Percentiles rank a stretch among this genome's conserved stretches.
phyloP scores from a whole-genome alignment of 345 rosid genomes.

The Mallotus nudiflorus region DNA sequence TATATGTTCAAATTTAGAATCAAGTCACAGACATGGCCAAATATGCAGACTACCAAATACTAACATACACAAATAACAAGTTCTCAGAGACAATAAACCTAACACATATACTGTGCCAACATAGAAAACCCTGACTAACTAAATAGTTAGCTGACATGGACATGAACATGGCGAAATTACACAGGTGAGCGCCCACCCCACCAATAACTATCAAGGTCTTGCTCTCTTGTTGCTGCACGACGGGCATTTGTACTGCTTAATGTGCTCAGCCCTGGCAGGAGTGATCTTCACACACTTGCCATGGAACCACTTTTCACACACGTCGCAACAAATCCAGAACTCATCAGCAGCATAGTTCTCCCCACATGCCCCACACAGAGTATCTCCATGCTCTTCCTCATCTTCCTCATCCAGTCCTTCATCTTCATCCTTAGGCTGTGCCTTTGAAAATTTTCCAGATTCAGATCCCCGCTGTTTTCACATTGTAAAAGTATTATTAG shows the following conservation, averaged over 20 bases:
- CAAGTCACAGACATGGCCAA: constrained; percentile 4
- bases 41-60: constrained; percentile 20
- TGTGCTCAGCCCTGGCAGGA: constrained; percentile 36
- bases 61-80: constrained; percentile 10
- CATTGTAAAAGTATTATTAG: neutral
- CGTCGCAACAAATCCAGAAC: constrained; percentile 36
- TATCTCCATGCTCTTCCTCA: constrained; percentile 32
- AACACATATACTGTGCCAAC: constrained; percentile 18
- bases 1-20: constrained; percentile 14
- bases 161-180: constrained; percentile 4
- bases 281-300: constrained; percentile 39
- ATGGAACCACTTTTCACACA: constrained; percentile 37
- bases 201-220: constrained; percentile 16
- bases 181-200: constrained; percentile 1
- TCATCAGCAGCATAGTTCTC: constrained; percentile 32
- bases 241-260: constrained; percentile 35
- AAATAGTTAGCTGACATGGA: constrained; percentile 17
- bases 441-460: constrained; percentile 43
- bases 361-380: constrained; percentile 31
- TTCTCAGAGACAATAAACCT: constrained; percentile 2
- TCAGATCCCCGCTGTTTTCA: constrained; percentile 55
- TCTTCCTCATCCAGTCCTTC: constrained; percentile 29
- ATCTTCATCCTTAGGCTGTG: constrained; percentile 27
- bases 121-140: constrained; percentile 24
- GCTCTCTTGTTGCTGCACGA: constrained; percentile 31